Percentiles rank a stretch among this genome's conserved stretches.
phyloP scores from a whole-genome alignment of 2,329 filamentous ascomycete species.

The Grosmannia huntii region DNA sequence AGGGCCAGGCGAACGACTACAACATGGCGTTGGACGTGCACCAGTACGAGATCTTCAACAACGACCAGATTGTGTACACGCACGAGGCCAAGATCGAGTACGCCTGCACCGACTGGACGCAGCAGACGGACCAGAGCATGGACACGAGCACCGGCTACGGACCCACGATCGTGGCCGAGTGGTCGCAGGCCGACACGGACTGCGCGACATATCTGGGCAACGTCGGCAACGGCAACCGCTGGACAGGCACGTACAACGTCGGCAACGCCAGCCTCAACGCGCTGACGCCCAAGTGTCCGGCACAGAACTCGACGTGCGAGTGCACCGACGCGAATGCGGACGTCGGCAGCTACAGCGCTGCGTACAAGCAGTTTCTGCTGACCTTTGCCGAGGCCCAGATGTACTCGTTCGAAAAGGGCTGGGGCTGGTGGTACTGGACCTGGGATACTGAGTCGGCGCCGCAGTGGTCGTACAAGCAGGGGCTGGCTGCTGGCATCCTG shows the following conservation, averaged over 20 bases:
- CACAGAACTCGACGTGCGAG: slow-evolving; percentile 49
- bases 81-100: slow-evolving; percentile 78
- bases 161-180: slow-evolving; percentile 89
- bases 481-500: slow-evolving; percentile 64
- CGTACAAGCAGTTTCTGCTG: slow-evolving; percentile 74
- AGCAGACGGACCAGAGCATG: slow-evolving; percentile 62
- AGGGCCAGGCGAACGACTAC: slow-evolving; percentile 62
- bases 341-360: slow-evolving; percentile 49
- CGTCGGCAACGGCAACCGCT: slow-evolving; percentile 75
- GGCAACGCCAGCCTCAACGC: slow-evolving; percentile 50
- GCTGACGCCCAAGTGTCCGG: slow-evolving; percentile 62
- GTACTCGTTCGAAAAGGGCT: slow-evolving; percentile 80
- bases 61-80: slow-evolving; percentile 65
- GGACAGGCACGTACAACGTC: slow-evolving; percentile 75
- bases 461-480: slow-evolving; percentile 88
- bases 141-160: slow-evolving; percentile 71
- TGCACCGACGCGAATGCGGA: slow-evolving; percentile 69
- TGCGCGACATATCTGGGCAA: slow-evolving; percentile 82
- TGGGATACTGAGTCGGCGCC: slow-evolving; percentile 61
- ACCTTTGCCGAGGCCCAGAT: slow-evolving; percentile 96
- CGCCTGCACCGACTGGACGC: slow-evolving; percentile 76
- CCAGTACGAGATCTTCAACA: slow-evolving; percentile 98
- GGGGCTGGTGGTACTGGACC: slow-evolving; percentile 99
- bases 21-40: slow-evolving; percentile 87
- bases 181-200: slow-evolving; percentile 95